phyloP scores from a whole-genome alignment of 768 basidiomycete genomes.

The Goffeauzyma gilvescens region DNA sequence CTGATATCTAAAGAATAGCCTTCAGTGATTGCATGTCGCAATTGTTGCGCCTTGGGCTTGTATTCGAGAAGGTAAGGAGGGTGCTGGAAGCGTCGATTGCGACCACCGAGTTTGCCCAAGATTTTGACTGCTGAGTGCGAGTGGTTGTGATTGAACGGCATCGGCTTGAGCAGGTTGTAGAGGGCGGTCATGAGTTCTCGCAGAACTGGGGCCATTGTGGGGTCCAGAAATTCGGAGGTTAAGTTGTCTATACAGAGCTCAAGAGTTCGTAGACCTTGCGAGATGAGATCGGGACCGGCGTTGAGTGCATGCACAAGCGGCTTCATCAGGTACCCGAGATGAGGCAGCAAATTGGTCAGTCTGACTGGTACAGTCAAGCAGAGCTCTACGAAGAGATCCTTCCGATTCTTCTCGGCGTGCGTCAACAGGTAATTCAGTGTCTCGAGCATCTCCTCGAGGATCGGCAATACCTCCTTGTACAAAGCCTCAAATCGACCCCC shows the following conservation, averaged over 20 bases:
- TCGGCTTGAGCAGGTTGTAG: conserved; percentile 71
- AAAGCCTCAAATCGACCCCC: conserved; percentile 82
- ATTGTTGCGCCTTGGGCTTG: conserved; percentile 49
- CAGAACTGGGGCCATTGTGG: conserved; percentile 76
- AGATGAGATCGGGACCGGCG: conserved; percentile 70
- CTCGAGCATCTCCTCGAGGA: conserved; percentile 92
- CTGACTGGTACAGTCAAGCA: conserved; percentile 91
- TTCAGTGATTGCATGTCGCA: conserved; percentile 7
- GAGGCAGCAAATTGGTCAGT: conserved; percentile 83
- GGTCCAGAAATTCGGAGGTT: conserved; percentile 92
- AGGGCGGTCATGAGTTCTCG: conserved; percentile 87
- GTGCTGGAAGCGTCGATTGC: conserved; percentile 69
- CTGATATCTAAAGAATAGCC: conserved; percentile 48
- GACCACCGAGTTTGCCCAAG: conserved; percentile 82
- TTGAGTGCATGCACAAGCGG: conserved; percentile 78
- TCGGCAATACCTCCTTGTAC: conserved; percentile 87
- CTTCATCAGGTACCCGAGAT: conserved; percentile 87
- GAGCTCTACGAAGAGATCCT: conserved; percentile 90
- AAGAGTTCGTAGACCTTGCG: conserved; percentile 84
- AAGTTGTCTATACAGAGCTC: conserved; percentile 99
- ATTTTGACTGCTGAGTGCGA: conserved; percentile 91
- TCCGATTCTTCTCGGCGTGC: conserved; percentile 44
- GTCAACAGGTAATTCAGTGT: conserved; percentile 75
- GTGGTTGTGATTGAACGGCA: conserved; percentile 66
- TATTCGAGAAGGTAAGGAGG: conserved; percentile 61